These are phyloP conservation scores for Raphanus raphanistrum DNA, from an alignment of 345 rosid genomes.

Conservation along the genomic window DNA sequence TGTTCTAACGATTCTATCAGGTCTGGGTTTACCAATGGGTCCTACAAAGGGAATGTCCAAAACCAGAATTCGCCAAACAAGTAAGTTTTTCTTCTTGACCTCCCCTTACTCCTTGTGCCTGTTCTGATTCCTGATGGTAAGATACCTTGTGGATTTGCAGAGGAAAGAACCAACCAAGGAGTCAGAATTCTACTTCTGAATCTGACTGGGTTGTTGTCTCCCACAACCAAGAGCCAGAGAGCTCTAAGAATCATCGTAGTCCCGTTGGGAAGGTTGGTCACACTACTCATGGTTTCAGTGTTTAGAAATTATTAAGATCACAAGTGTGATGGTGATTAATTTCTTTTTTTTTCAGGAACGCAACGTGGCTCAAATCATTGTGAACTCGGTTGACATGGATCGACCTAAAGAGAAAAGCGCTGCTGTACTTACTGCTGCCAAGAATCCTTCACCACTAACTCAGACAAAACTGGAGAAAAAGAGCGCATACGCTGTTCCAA, in stretches of 20 bases:
- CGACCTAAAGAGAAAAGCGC: slow-evolving; percentile 61
- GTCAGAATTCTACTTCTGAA: slow-evolving; percentile 45
- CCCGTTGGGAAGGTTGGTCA: slow-evolving; percentile 49
- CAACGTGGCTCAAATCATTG: slow-evolving; percentile 14
- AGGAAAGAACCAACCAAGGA: slow-evolving; percentile 52
- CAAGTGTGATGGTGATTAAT: not conserved
- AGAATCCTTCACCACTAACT: slow-evolving; percentile 37
- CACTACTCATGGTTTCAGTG: not conserved
- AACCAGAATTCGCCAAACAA: slow-evolving; percentile 57
- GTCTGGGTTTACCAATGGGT: slow-evolving; percentile 63
- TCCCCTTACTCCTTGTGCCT: slow-evolving; percentile 3
- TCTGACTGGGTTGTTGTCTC: slow-evolving; percentile 53
- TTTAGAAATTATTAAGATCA: not conserved
- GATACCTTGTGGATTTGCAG: slow-evolving; percentile 37
- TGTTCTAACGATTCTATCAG: slow-evolving; percentile 91
- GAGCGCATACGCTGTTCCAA: not conserved
- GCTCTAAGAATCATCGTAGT: slow-evolving; percentile 41
- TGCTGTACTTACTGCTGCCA: slow-evolving; percentile 48
- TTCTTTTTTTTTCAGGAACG: slow-evolving; percentile 25
- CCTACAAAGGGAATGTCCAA: slow-evolving; percentile 56
- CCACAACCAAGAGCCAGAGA: slow-evolving; percentile 43
- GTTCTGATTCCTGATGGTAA: slow-evolving; percentile 6
- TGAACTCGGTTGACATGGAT: slow-evolving; percentile 48
- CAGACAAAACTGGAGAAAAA: slow-evolving; percentile 31
- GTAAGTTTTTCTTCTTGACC: slow-evolving; percentile 12